Percentiles rank a stretch among this genome's conserved stretches.
Conservation (phyloP, 2,329 filamentous ascomycete genomes). For the Coleophoma crateriformis region DNA sequence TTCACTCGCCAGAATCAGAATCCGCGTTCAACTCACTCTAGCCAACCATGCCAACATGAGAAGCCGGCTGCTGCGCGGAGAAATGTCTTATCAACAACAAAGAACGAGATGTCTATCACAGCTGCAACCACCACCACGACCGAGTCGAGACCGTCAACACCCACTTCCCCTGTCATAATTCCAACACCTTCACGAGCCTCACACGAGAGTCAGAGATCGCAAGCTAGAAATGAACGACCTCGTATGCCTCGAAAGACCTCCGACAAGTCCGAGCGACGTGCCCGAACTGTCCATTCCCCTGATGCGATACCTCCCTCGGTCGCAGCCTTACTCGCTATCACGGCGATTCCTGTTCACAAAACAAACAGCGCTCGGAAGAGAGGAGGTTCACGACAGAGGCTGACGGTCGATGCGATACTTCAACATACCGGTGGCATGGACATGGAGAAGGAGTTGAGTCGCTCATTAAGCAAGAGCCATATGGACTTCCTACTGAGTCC, state of each 20-base stretch:
- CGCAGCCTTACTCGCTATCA: constrained; percentile 55
- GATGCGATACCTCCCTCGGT: constrained; percentile 54
- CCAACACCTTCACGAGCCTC: constrained; percentile 14
- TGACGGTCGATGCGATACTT: constrained; percentile 53
- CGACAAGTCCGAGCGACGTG: constrained; percentile 19
- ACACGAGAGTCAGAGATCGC: constrained; percentile 15
- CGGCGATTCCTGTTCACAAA: constrained; percentile 48
- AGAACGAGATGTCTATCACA: neutral
- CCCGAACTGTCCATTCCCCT: constrained; percentile 41
- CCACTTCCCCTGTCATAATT: constrained; percentile 24
- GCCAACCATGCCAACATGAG: constrained; percentile 11
- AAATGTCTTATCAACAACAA: constrained; percentile 7
- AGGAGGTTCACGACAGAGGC: constrained; percentile 22
- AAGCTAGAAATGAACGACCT: constrained; percentile 12
- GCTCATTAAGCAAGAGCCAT: constrained; percentile 46
- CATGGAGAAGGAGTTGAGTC: constrained; percentile 55
- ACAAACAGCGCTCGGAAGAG: constrained; percentile 13
- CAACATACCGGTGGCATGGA: constrained; percentile 41
- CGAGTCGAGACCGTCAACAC: constrained; percentile 13
- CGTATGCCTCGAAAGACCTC: constrained; percentile 11
- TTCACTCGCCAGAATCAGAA: constrained; percentile 11
- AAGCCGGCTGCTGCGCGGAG: constrained; percentile 6
- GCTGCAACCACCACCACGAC: constrained; percentile 5
- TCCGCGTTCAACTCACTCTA: constrained; percentile 2
- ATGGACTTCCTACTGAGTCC: constrained; percentile 55